phyloP scores from a whole-genome alignment of 2,329 filamentous ascomycete genomes.

The Neocucurbitaria cava region DNA sequence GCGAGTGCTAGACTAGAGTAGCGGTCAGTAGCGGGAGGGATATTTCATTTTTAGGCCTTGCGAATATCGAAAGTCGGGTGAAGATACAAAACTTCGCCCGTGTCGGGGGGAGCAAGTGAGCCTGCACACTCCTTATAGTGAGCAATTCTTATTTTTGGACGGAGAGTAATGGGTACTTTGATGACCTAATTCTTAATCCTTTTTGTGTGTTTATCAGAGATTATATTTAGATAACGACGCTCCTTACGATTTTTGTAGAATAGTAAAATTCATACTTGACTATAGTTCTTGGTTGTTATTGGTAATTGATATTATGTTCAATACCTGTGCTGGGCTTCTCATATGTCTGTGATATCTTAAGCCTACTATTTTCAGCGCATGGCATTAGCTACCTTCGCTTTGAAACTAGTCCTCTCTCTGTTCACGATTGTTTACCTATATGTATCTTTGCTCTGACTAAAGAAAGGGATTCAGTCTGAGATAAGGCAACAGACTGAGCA shows the following conservation, averaged over 20 bases:
- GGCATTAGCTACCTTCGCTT: no score
- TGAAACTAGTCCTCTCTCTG: no score
- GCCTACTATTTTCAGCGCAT: no score
- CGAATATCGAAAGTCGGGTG: background rate
- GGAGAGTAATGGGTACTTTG: background rate
- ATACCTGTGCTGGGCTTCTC: no score
- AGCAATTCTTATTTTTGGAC: background rate
- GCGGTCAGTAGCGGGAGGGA: no score
- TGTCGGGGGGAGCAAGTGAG: slow-evolving; percentile 7
- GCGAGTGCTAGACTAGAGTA: slow-evolving; percentile 28
- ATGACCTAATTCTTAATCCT: background rate
- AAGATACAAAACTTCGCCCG: background rate
- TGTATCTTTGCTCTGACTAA: no score
- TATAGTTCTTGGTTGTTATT: background rate
- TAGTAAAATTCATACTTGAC: background rate
- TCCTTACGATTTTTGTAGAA: slow-evolving; percentile 5
- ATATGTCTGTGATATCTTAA: no score
- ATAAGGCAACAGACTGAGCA: no score
- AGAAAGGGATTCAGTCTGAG: no score
- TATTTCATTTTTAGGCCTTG: slow-evolving; percentile 17
- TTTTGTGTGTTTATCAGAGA: background rate
- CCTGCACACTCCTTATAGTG: background rate
- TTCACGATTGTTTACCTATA: no score
- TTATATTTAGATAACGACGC: background rate
- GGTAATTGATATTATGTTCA: no score